phyloP scores from a whole-genome alignment of 306 rosid species.

The Phaseolus lunatus region DNA sequence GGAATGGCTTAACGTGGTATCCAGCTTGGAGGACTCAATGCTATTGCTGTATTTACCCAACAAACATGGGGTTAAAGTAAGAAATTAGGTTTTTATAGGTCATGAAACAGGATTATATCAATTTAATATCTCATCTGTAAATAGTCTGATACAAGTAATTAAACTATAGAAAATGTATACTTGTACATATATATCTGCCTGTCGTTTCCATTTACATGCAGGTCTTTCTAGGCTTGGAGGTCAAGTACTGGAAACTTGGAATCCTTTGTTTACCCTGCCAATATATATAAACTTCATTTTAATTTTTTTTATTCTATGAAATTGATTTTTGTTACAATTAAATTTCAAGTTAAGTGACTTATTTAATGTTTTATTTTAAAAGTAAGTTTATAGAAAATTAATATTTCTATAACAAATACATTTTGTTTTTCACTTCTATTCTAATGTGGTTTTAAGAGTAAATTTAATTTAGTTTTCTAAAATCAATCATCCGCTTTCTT shows the following conservation, averaged over 20 bases:
- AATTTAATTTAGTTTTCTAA: neutral
- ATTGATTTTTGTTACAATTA: neutral
- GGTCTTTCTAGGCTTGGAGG: constrained; percentile 5
- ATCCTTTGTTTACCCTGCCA: neutral
- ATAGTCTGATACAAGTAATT: constrained; percentile 38
- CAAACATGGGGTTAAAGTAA: constrained; percentile 38
- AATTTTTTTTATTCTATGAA: neutral
- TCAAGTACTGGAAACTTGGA: constrained; percentile 14
- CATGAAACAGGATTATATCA: constrained; percentile 20
- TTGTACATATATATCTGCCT: constrained; percentile 58
- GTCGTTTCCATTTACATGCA: constrained; percentile 11
- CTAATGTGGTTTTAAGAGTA: neutral
- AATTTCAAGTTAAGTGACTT: neutral
- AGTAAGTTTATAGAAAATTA: neutral
- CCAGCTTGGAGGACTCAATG: constrained; percentile 31
- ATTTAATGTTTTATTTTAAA: neutral
- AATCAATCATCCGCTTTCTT: no score
- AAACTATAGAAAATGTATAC: constrained; percentile 48
- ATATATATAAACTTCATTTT: neutral
- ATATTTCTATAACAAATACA: neutral
- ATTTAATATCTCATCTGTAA: constrained; percentile 37
- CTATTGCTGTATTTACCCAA: constrained; percentile 29
- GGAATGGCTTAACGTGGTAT: constrained; percentile 15
- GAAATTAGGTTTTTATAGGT: constrained; percentile 32
- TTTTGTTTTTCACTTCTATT: neutral